phyloP scores from a whole-genome alignment of 1,139 yeast genomes.

The Lodderomyces pseudojiufengensis region DNA sequence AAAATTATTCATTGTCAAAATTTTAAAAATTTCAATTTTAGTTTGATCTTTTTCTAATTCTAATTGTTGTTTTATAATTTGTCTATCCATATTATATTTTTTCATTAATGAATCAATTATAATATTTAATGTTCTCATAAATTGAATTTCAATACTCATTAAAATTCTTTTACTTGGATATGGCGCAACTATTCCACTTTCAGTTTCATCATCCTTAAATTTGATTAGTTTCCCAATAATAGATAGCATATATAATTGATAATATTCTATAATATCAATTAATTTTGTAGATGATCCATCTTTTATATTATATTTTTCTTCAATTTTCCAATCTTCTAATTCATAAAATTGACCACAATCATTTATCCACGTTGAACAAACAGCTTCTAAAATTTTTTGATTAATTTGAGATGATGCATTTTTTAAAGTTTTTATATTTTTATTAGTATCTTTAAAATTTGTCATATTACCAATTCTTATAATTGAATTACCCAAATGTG shows the following conservation, averaged over 20 bases:
- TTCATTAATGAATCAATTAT: slow-evolving; percentile 44
- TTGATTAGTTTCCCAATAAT: slow-evolving; percentile 27
- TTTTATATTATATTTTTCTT: slow-evolving; percentile 11
- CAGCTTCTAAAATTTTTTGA: slow-evolving; percentile 41
- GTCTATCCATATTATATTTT: slow-evolving; percentile 35
- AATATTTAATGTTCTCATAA: slow-evolving; percentile 44
- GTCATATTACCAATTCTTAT: slow-evolving; percentile 34
- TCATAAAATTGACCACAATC: slow-evolving; percentile 47
- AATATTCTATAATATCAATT: slow-evolving; percentile 35
- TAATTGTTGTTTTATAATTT: slow-evolving; percentile 9
- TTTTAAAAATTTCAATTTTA: slow-evolving; percentile 33
- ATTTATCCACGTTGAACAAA: slow-evolving; percentile 47
- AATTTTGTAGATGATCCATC: slow-evolving; percentile 31
- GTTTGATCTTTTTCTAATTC: slow-evolving; percentile 7
- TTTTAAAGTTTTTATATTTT: slow-evolving; percentile 33
- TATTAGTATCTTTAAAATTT: slow-evolving; percentile 36
- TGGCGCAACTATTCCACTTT: slow-evolving; percentile 24
- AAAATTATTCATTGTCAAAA: slow-evolving; percentile 45
- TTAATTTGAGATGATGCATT: slow-evolving; percentile 31
- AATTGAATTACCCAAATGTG: slow-evolving; percentile 31
- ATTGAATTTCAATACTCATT: slow-evolving; percentile 45
- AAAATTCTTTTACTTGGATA: slow-evolving; percentile 42
- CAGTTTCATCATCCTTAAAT: slow-evolving; percentile 12
- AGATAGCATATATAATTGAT: slow-evolving; percentile 33
- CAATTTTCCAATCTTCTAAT: slow-evolving; percentile 41